Evolutionary conservation across 768 basidiomycete genomes (phyloP).

Genomic region (Tulasnella sp.): DNA sequence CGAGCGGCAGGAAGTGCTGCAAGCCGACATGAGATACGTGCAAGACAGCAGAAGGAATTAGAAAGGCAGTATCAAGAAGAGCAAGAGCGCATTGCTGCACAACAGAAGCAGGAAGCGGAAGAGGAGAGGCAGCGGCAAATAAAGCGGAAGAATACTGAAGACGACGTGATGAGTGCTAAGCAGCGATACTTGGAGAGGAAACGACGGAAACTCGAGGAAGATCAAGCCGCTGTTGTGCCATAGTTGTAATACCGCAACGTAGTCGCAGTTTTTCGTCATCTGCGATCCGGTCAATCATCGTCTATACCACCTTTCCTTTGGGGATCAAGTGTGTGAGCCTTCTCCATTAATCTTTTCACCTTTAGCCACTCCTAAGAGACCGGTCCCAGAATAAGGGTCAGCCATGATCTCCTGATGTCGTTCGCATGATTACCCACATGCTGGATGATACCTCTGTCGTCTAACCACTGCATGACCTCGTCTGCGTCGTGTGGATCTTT

Average conservation of each 20-base stretch:
- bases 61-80: constrained; percentile 71
- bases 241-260: neutral
- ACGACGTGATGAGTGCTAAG: constrained; percentile 61
- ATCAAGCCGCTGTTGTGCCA: neutral
- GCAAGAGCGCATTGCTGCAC: constrained; percentile 43
- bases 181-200: constrained; percentile 73
- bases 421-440: constrained; percentile 20
- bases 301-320: neutral
- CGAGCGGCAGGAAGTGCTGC: constrained; percentile 82
- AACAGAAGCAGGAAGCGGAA: constrained; percentile 49
- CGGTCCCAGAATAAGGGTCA: neutral
- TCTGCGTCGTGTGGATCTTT: constrained; percentile 63
- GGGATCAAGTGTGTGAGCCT: constrained; percentile 50
- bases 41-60: constrained; percentile 70
- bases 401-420: neutral
- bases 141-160: constrained; percentile 63
- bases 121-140: constrained; percentile 57
- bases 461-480: constrained; percentile 72
- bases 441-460: constrained; percentile 54
- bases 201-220: constrained; percentile 54
- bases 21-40: constrained; percentile 68
- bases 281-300: neutral
- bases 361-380: constrained; percentile 48
- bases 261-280: neutral
- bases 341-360: constrained; percentile 64